These are phyloP conservation scores for Gliomastix tumulicola DNA, from an alignment of 2,329 filamentous ascomycete genomes.

Conservation along the genomic window DNA sequence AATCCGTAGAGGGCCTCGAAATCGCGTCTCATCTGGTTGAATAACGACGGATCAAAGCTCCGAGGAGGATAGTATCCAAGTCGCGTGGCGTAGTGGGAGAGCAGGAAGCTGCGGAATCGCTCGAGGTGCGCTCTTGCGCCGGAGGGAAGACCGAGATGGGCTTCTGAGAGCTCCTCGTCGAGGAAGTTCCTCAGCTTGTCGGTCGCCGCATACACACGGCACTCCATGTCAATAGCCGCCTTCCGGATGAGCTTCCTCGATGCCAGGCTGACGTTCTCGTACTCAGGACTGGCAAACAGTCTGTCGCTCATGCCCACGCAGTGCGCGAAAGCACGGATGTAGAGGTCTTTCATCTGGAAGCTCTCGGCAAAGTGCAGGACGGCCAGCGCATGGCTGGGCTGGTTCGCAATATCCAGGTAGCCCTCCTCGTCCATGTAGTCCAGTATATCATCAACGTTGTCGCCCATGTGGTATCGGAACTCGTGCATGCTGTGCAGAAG, in stretches of 20 bases:
- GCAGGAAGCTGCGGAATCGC: constrained; percentile 62
- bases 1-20: constrained; percentile 66
- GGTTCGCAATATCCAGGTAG: constrained; percentile 60
- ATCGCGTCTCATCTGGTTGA: constrained; percentile 57
- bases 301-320: constrained; percentile 70
- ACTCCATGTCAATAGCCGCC: constrained; percentile 58
- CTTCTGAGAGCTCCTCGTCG: constrained; percentile 61
- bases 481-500: constrained; percentile 60
- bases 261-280: constrained; percentile 43
- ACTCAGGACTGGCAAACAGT: constrained; percentile 50
- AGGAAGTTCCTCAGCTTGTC: constrained; percentile 60
- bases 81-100: constrained; percentile 57
- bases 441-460: constrained; percentile 56
- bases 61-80: constrained; percentile 67
- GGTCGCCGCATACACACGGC: constrained; percentile 50
- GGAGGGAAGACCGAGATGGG: constrained; percentile 55
- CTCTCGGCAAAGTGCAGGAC: constrained; percentile 61
- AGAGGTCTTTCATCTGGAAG: constrained; percentile 56
- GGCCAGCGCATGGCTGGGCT: constrained; percentile 62
- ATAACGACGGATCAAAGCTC: constrained; percentile 51
- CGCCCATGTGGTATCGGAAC: constrained; percentile 41
- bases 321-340: constrained; percentile 68
- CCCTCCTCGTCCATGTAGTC: constrained; percentile 62
- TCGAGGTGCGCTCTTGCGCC: constrained; percentile 62
- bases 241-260: constrained; percentile 61